These are phyloP conservation scores for Climacium dendroides DNA, from an alignment of 225 moss, liverwort and hornwort genomes.

Conservation along the genomic window DNA sequence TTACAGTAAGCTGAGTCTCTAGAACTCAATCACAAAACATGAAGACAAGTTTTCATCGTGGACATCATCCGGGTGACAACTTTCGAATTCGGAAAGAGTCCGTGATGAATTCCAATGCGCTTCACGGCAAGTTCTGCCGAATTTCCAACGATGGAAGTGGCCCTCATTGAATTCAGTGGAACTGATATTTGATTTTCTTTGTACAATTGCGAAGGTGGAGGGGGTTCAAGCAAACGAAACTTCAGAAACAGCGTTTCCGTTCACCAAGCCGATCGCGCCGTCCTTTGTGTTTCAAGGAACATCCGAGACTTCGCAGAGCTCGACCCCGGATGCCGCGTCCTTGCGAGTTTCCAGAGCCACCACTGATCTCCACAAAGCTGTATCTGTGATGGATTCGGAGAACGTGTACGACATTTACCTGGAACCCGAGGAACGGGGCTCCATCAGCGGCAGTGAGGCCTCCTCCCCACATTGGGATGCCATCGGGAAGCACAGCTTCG, in stretches of 20 bases:
- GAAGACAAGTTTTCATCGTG: background rate
- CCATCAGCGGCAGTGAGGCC: background rate
- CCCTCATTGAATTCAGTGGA: background rate
- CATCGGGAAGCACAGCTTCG: background rate
- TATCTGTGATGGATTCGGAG: background rate
- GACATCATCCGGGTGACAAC: background rate
- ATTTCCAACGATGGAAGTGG: background rate
- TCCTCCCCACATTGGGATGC: slow-evolving; percentile 5
- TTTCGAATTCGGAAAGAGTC: background rate
- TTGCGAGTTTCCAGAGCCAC: background rate
- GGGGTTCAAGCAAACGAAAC: background rate
- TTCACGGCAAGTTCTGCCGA: background rate
- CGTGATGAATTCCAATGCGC: background rate
- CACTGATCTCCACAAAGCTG: background rate
- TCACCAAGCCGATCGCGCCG: slow-evolving; percentile 15
- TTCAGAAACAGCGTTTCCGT: slow-evolving; percentile 9
- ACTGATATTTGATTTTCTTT: background rate
- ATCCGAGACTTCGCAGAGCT: background rate
- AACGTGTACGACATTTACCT: background rate
- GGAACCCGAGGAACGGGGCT: slow-evolving; percentile 5
- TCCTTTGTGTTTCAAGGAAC: slow-evolving; percentile 17
- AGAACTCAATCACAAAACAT: background rate
- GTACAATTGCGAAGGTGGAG: background rate
- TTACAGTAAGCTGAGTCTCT: background rate
- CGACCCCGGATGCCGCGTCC: background rate